Evolutionary conservation across 495 filamentous ascomycete genomes (phyloP).

Genomic region (Alectoria sarmentosa): DNA sequence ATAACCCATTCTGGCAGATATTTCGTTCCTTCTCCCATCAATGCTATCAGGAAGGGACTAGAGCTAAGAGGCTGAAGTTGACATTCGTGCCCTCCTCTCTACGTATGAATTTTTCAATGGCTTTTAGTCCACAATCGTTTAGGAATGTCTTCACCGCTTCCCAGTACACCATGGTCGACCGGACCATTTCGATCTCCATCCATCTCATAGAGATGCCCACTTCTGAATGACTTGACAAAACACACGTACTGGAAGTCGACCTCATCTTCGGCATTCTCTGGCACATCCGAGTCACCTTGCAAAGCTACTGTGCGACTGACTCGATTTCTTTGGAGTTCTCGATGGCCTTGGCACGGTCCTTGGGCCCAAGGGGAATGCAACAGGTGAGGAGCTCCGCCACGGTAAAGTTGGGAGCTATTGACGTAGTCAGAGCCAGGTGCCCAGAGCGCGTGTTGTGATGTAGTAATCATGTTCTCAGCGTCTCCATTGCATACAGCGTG

Average conservation of each 20-base stretch:
- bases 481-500: slow-evolving; percentile 29
- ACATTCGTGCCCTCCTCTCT: no score
- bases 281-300: slow-evolving; percentile 7
- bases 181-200: no score
- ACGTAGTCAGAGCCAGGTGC: not conserved
- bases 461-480: not conserved
- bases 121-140: no score
- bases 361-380: not conserved
- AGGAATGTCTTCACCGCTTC: no score
- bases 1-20: no score
- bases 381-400: not conserved
- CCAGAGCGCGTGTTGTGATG: not conserved
- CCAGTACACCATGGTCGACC: no score
- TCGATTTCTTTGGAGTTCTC: slow-evolving; percentile 9
- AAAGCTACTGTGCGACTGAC: slow-evolving; percentile 7
- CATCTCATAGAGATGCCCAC: no score
- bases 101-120: no score
- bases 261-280: slow-evolving; percentile 10
- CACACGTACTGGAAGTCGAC: slow-evolving; percentile 17
- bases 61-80: no score
- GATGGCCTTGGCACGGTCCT: slow-evolving; percentile 4
- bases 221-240: slow-evolving; percentile 5
- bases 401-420: not conserved
- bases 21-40: no score
- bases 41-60: no score